phyloP scores from a whole-genome alignment of 1,284 basidiomycete genomes.

The Sporisorium graminicola region DNA sequence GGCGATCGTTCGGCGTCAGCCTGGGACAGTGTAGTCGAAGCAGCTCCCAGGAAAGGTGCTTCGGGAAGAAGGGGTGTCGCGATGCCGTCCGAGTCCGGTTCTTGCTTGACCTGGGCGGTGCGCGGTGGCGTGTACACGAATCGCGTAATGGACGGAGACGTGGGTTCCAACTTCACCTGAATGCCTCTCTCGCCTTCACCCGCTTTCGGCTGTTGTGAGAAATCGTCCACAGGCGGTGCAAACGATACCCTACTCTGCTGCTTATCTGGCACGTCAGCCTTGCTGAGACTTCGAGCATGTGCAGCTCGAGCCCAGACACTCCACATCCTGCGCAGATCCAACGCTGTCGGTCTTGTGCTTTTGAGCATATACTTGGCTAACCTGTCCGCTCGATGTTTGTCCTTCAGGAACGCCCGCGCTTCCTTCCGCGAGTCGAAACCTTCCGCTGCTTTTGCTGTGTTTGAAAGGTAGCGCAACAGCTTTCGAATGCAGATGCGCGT shows the following conservation, averaged over 20 bases:
- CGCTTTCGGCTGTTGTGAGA: neutral
- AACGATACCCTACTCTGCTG: conserved; percentile 10
- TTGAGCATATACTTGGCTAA: conserved; percentile 17
- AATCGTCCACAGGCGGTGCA: neutral
- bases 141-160: conserved; percentile 6
- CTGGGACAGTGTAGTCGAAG: neutral
- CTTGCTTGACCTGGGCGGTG: neutral
- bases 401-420: conserved; percentile 4
- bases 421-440: neutral
- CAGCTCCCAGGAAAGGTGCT: neutral
- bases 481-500: conserved; percentile 11
- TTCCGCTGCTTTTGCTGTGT: neutral
- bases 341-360: neutral
- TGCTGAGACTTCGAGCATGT: neutral
- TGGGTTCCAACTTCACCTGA: conserved; percentile 18
- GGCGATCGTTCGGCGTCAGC: neutral
- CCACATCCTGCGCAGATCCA: conserved; percentile 37
- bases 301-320: conserved; percentile 25
- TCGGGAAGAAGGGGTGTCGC: neutral
- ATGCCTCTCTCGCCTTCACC: neutral
- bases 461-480: conserved; percentile 20
- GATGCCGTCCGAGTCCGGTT: conserved; percentile 5
- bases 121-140: neutral
- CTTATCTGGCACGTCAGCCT: neutral
- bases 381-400: conserved; percentile 19